Evolutionary conservation across 768 basidiomycete genomes (phyloP).

Genomic region (Cytidiella melzeri): DNA sequence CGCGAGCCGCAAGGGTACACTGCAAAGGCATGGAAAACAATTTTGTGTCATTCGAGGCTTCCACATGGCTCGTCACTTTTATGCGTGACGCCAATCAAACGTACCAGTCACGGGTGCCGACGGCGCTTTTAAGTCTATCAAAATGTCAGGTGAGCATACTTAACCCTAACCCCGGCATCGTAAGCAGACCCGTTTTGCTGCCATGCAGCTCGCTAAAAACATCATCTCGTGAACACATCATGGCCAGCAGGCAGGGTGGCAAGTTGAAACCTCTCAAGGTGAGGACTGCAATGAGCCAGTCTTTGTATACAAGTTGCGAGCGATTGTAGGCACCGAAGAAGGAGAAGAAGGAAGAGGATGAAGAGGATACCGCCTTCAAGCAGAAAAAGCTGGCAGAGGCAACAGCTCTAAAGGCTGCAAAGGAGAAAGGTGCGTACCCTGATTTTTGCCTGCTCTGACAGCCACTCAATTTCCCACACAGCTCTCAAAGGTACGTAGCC

Average conservation of each 20-base stretch:
- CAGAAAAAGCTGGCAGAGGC: conserved; percentile 72
- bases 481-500: conserved; percentile 51
- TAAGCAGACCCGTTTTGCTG: no score
- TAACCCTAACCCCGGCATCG: no score
- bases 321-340: conserved; percentile 71
- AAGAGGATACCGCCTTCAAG: conserved; percentile 70
- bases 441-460: conserved; percentile 1
- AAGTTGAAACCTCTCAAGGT: conserved; percentile 89
- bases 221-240: no score
- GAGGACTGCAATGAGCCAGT: not conserved
- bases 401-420: conserved; percentile 66
- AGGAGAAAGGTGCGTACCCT: conserved; percentile 53
- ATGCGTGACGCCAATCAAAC: no score
- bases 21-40: no score
- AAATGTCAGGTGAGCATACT: no score
- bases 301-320: not conserved
- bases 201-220: no score
- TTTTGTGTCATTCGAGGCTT: no score
- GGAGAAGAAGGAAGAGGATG: conserved; percentile 62
- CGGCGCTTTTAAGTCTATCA: no score
- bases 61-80: no score
- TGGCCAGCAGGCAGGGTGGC: conserved; percentile 73
- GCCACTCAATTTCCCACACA: conserved; percentile 19
- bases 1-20: no score
- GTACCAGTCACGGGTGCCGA: no score